Conservation (phyloP, 75 land plant species). For the Pinus albicaulis region DNA sequence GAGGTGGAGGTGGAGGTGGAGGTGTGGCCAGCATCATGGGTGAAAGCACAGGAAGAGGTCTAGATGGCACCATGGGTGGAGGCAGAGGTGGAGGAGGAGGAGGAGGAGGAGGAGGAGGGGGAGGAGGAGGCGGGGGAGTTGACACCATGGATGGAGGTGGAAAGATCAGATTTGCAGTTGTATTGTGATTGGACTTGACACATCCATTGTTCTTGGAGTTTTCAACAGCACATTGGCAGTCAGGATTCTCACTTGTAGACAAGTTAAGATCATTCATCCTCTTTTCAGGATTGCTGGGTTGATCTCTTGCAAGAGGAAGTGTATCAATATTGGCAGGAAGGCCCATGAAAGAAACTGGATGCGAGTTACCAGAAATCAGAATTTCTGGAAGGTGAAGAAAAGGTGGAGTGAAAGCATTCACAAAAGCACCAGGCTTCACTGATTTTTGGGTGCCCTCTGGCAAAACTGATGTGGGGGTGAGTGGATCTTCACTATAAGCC, state of each 20-base stretch:
- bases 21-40: neutral
- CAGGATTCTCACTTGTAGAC: slow-evolving; percentile 14
- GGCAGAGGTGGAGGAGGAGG: too few species aligned
- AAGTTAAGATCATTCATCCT: neutral
- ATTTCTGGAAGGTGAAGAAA: slow-evolving; percentile 10
- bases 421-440: neutral
- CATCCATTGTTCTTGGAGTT: slow-evolving; percentile 19
- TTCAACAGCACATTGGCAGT: slow-evolving; percentile 14
- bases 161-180: neutral
- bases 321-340: neutral
- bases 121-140: neutral
- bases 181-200: too few species aligned
- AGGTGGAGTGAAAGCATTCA: slow-evolving; percentile 18
- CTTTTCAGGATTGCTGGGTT: neutral
- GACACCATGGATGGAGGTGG: slow-evolving; percentile 8
- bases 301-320: neutral
- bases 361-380: neutral
- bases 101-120: too few species aligned
- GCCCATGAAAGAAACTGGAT: neutral
- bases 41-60: too few species aligned
- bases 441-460: slow-evolving; percentile 14
- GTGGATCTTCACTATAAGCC: slow-evolving; percentile 7
- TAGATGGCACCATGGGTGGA: too few species aligned
- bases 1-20: too few species aligned
- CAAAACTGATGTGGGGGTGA: slow-evolving; percentile 46